Percentiles rank a stretch among this genome's conserved stretches.
These are phyloP conservation scores for Sporothrix pseudoabietina DNA, from an alignment of 2,329 filamentous ascomycete species.

Conservation along the genomic window DNA sequence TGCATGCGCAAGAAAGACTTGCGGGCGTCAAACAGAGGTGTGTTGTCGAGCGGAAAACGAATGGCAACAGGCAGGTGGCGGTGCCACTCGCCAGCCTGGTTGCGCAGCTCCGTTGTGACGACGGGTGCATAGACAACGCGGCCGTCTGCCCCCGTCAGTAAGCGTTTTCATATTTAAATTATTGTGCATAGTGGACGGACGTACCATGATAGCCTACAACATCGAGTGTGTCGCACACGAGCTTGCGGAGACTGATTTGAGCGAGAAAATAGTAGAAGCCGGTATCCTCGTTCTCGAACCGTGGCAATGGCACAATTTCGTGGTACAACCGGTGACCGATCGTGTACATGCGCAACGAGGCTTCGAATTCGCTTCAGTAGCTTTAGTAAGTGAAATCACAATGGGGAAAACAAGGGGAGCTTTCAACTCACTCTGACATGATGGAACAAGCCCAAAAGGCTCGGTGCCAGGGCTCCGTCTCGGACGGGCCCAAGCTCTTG, in stretches of 20 bases:
- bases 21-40: constrained; percentile 32
- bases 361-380: constrained; percentile 29
- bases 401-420: too few relatives aligned
- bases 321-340: constrained; percentile 32
- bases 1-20: constrained; percentile 33
- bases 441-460: constrained; percentile 33
- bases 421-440: constrained; percentile 27
- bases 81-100: constrained; percentile 32
- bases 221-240: constrained; percentile 29
- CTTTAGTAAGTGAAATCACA: not conserved
- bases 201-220: constrained; percentile 31
- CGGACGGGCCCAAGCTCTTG: constrained; percentile 17
- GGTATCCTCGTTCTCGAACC: constrained; percentile 32
- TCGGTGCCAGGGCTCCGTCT: constrained; percentile 31
- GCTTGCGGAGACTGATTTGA: constrained; percentile 33
- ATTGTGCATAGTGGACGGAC: not conserved
- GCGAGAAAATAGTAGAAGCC: constrained; percentile 34
- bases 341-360: constrained; percentile 27
- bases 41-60: constrained; percentile 32
- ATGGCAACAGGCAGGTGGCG: constrained; percentile 31
- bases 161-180: too few relatives aligned
- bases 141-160: constrained; percentile 17
- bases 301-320: constrained; percentile 32
- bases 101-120: constrained; percentile 30
- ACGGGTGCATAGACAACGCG: constrained; percentile 31